Base-by-base conservation (phyloP, 1,284 basidiomycete species). In the Ceratobasidium sp. region DNA sequence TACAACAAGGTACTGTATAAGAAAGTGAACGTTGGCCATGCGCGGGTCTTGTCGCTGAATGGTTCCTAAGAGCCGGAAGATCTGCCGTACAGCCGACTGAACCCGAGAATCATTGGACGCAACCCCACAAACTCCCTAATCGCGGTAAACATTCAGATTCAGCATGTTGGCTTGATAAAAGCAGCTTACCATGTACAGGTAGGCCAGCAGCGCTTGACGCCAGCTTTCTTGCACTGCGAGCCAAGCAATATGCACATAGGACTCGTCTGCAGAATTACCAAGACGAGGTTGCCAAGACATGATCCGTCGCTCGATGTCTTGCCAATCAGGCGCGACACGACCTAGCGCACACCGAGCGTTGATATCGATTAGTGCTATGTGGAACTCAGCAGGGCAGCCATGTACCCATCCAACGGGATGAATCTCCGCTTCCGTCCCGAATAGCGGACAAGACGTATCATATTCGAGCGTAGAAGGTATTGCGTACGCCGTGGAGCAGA, bases 201-300 rank as follows among this genome's bases (percentile, higher is more conserved):
- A 69, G 7, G 57, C 47, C 23, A 69, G 21, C 43, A 69, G 18
- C 16, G 44, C 52, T 23, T 69, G 66, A 5, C 66, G 52, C 66
- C 66, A 69, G 35, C 66, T 69, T 28, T 69, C 66, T 8, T n/a
- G 38, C 11, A 69, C 66, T 14, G 66, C 66, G 13, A 69, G 18
- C 47, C 52, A 21, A 11, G 52, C 52, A n/a, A 69, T 23, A 2
- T 26, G 6, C 26, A 35, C 57, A 50, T 41, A 69, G 18, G 52
- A 55, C 13, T 69, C 66, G 11, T 23, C 26, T 47, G 28, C 13
- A n/a, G 21, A 1, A 16, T 13, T 4, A 26, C 18, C 35, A 21
- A 18, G 2, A 6, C 21, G 30, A 7, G 50, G 16, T 26, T 55
- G 30, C 35, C 32, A 69, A 3, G 52, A 16, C 23, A 35, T 9